Conservation (phyloP, 441 rosid species). For the Arabidopsis lyrata region DNA sequence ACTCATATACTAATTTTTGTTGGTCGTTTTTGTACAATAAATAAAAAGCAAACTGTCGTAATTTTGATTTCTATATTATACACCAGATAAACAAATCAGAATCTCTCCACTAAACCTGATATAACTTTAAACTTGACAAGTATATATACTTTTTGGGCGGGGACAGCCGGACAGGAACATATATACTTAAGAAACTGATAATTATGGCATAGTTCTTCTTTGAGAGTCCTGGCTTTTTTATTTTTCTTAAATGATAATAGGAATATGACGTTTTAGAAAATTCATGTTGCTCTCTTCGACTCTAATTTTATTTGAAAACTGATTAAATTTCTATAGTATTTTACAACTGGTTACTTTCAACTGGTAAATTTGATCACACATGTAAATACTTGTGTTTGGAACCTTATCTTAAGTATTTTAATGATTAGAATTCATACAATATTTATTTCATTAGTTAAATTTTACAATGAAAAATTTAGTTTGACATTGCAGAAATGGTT, state of each 20-base stretch:
- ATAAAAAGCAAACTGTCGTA: conserved; percentile 25
- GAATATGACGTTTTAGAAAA: neutral
- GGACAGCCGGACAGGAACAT: conserved; percentile 37
- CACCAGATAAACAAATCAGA: conserved; percentile 28
- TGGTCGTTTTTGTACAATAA: conserved; percentile 25
- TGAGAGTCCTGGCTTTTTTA: conserved; percentile 12
- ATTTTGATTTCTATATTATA: conserved; percentile 31
- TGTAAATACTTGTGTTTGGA: neutral
- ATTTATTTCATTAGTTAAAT: neutral
- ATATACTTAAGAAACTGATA: conserved; percentile 27
- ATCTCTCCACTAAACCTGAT: conserved; percentile 43
- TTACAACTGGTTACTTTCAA: neutral
- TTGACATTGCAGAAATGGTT: neutral
- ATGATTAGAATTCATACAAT: neutral
- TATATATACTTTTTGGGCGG: conserved; percentile 15
- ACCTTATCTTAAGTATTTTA: too few relatives aligned
- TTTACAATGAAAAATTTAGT: neutral
- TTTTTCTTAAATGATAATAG: neutral
- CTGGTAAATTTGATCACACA: neutral
- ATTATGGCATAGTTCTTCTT: conserved; percentile 35
- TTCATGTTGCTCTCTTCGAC: neutral
- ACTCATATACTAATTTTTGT: neutral
- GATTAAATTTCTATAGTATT: too few relatives aligned
- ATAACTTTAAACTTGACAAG: neutral
- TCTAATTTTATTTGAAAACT: too few relatives aligned